These are phyloP conservation scores for Salix purpurea DNA, from an alignment of 345 rosid species.

Conservation along the genomic window DNA sequence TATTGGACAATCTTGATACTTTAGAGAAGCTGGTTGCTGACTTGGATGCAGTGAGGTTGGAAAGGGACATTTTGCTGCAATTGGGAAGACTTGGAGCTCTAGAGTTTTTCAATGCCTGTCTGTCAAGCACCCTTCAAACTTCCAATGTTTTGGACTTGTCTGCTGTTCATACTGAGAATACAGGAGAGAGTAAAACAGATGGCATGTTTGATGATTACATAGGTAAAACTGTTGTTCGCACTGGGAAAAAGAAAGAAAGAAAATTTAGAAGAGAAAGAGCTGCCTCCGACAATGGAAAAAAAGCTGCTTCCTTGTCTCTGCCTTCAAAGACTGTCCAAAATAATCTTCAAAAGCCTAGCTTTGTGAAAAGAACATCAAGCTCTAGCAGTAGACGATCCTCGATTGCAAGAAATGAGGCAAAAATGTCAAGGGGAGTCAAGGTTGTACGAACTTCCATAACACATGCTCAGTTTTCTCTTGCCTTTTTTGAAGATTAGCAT, in stretches of 20 bases:
- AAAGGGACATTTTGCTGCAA: slow-evolving; percentile 59
- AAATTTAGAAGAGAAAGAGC: slow-evolving; percentile 39
- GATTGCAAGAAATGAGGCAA: slow-evolving; percentile 69
- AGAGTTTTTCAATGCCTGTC: slow-evolving; percentile 39
- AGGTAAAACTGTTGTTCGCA: slow-evolving; percentile 30
- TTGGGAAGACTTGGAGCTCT: slow-evolving; percentile 66
- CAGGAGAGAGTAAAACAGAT: slow-evolving; percentile 17
- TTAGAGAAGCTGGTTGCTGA: slow-evolving; percentile 58
- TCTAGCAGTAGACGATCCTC: slow-evolving; percentile 45
- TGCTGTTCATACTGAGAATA: slow-evolving; percentile 18
- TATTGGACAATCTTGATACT: slow-evolving; percentile 60
- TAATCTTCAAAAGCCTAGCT: slow-evolving; percentile 12
- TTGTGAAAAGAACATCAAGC: slow-evolving; percentile 31
- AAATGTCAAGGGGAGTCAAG: slow-evolving; percentile 68
- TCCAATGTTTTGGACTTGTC: slow-evolving; percentile 32
- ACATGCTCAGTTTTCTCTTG: slow-evolving; percentile 3
- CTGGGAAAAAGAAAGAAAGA: slow-evolving; percentile 41
- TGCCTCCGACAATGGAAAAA: slow-evolving; percentile 2
- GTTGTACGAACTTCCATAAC: slow-evolving; percentile 34
- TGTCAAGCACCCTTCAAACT: slow-evolving; percentile 36
- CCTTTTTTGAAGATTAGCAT: slow-evolving; percentile 12
- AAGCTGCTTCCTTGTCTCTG: slow-evolving; percentile 11
- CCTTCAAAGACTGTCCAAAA: slow-evolving; percentile 24
- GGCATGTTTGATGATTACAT: slow-evolving; percentile 12
- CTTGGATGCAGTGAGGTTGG: slow-evolving; percentile 42